Evolutionary conservation across 352 stramenopile genomes (phyloP).

Genomic region (Blastocystis sp.): DNA sequence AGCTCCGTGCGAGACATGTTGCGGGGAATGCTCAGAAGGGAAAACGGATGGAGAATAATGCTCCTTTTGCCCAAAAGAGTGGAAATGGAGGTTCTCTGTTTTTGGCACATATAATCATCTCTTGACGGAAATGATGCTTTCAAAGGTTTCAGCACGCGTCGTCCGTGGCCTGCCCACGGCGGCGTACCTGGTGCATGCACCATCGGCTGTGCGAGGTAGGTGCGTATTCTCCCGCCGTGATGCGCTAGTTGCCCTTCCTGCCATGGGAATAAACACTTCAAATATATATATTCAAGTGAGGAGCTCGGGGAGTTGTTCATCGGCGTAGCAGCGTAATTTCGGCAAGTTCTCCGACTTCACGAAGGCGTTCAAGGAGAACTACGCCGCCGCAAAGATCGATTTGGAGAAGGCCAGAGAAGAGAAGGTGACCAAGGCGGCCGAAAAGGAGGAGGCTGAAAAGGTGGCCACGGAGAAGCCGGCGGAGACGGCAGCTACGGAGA

Average conservation of each 20-base stretch:
- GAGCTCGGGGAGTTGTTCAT: neutral
- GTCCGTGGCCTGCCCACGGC: neutral
- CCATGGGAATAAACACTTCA: neutral
- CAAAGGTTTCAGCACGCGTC: conserved; percentile 9
- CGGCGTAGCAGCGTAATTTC: conserved; percentile 38
- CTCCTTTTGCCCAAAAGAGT: neutral
- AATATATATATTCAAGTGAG: conserved; percentile 63
- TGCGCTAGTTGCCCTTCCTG: neutral
- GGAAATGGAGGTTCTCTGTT: conserved; percentile 23
- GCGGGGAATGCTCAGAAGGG: neutral
- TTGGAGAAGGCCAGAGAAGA: conserved; percentile 13
- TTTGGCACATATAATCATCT: conserved; percentile 8
- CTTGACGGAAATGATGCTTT: conserved; percentile 21
- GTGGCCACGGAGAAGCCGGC: neutral
- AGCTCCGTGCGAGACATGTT: conserved; percentile 17
- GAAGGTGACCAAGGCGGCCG: neutral
- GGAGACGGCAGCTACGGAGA: conserved; percentile 1
- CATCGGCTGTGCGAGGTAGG: conserved; percentile 15
- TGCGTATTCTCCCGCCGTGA: neutral
- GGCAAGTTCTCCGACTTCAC: conserved; percentile 60
- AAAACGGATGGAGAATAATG: neutral
- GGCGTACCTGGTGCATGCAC: conserved; percentile 16
- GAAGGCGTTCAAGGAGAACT: conserved; percentile 58
- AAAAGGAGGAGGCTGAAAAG: conserved; percentile 19
- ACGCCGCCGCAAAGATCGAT: conserved; percentile 49